Percentiles rank a stretch among this genome's conserved stretches.
phyloP scores from a whole-genome alignment of 805 yeast species.

The Saccharomycopsis schoenii region DNA sequence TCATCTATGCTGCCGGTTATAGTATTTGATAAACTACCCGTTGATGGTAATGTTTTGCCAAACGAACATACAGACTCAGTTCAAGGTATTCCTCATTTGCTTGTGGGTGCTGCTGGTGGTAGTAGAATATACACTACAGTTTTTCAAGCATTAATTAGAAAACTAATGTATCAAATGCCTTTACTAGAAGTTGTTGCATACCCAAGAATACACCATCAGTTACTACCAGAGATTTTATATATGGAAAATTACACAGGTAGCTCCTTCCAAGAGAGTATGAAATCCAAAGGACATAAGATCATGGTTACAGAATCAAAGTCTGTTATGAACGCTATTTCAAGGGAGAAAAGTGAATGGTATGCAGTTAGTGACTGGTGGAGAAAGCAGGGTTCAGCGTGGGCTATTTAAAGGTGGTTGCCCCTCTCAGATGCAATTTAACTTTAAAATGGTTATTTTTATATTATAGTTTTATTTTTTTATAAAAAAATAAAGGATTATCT shows the following conservation, averaged over 20 bases:
- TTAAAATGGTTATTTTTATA: no score
- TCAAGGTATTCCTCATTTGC: constrained; percentile 44
- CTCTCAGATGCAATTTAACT: no score
- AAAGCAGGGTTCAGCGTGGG: constrained; percentile 66
- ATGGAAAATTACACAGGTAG: constrained; percentile 47
- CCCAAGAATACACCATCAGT: constrained; percentile 86
- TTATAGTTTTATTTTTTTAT: no score
- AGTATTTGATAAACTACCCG: constrained; percentile 31
- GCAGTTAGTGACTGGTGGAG: constrained; percentile 92
- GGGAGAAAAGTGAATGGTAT: constrained; percentile 35
- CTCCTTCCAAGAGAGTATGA: constrained; percentile 30
- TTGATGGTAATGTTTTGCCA: neutral
- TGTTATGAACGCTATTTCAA: constrained; percentile 47
- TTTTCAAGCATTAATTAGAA: constrained; percentile 67
- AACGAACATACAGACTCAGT: neutral
- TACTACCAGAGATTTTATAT: constrained; percentile 59
- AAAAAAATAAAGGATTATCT: no score
- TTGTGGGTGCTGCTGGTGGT: constrained; percentile 94
- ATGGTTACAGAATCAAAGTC: constrained; percentile 36
- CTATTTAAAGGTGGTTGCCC: constrained; percentile 21
- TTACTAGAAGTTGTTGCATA: constrained; percentile 61
- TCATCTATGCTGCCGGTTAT: constrained; percentile 78
- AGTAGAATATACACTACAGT: constrained; percentile 76
- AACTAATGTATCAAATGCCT: constrained; percentile 46
- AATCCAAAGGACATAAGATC: constrained; percentile 40